Conservation (phyloP, 495 filamentous ascomycete species). For the Astrothelium macrocarpum region DNA sequence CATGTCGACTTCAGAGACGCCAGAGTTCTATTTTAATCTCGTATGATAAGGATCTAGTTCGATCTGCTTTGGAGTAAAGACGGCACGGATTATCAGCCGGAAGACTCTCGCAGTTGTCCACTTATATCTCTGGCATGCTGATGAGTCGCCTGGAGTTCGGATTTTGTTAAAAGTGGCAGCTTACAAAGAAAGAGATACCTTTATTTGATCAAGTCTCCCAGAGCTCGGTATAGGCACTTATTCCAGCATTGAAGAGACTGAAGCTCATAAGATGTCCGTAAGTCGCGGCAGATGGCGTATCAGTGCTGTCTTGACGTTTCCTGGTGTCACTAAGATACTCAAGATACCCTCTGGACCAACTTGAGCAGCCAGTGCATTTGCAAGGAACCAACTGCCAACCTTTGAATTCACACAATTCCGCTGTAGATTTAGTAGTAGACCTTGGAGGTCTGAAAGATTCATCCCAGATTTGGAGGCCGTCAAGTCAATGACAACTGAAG, state of each 20-base stretch:
- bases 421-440: background rate
- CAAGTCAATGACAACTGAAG: conserved; percentile 19
- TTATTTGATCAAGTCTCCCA: no score
- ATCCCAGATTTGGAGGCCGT: conserved; percentile 25
- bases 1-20: no score
- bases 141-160: no score
- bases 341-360: conserved; percentile 25
- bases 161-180: no score
- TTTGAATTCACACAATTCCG: conserved; percentile 35
- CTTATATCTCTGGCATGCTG: no score
- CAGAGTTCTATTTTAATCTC: no score
- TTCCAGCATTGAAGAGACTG: conserved; percentile 14
- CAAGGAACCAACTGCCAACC: conserved; percentile 34
- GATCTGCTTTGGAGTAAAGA: no score
- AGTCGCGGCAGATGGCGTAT: conserved; percentile 15
- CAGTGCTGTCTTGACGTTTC: conserved; percentile 31
- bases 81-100: no score
- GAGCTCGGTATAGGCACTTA: conserved; percentile 29
- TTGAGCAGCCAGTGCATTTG: conserved; percentile 26
- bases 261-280: background rate
- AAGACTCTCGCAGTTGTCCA: no score
- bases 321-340: conserved; percentile 27
- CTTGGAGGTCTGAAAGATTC: conserved; percentile 10
- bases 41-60: no score
- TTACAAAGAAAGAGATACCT: no score